phyloP scores from a whole-genome alignment of 208 protist species.

The Crithidia sp. region DNA sequence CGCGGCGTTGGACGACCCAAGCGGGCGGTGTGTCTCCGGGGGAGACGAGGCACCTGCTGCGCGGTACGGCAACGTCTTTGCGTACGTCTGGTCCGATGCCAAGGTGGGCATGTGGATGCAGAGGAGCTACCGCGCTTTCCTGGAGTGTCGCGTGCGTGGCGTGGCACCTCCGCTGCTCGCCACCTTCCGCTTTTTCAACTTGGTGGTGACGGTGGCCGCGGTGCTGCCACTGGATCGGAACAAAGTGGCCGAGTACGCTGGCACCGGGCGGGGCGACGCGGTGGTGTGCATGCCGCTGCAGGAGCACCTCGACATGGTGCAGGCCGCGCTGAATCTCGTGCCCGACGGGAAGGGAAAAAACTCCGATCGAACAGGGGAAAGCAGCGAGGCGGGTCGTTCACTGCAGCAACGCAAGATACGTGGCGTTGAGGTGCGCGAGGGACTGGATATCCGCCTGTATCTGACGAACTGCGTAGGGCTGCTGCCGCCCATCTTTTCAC shows the following conservation, averaged over 20 bases:
- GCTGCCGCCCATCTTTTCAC: conserved; percentile 38
- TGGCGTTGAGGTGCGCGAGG: conserved; percentile 57
- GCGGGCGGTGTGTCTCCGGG: not conserved
- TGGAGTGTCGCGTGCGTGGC: conserved; percentile 32
- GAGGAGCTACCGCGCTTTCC: conserved; percentile 45
- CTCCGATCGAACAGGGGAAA: not conserved
- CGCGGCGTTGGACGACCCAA: not conserved
- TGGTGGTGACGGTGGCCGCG: conserved; percentile 56
- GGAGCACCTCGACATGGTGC: conserved; percentile 48
- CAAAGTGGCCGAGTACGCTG: conserved; percentile 37
- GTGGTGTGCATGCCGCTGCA: conserved; percentile 49
- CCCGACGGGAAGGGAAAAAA: not conserved
- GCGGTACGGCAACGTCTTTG: conserved; percentile 60
- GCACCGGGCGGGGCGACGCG: conserved; percentile 33
- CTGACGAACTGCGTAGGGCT: conserved; percentile 52
- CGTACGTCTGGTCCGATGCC: conserved; percentile 50
- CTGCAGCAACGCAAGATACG: conserved; percentile 27
- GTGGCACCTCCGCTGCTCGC: conserved; percentile 58
- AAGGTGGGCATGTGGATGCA: conserved; percentile 64
- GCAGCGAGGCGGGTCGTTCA: not conserved
- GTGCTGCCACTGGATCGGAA: conserved; percentile 44
- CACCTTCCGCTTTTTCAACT: conserved; percentile 57
- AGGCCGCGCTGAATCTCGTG: conserved; percentile 50
- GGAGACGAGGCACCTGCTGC: conserved; percentile 13
- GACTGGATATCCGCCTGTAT: conserved; percentile 55